Percentiles rank a stretch among this genome's conserved stretches.
Conservation (phyloP, 768 basidiomycete species). For the Sporobolomyces phaffii region DNA sequence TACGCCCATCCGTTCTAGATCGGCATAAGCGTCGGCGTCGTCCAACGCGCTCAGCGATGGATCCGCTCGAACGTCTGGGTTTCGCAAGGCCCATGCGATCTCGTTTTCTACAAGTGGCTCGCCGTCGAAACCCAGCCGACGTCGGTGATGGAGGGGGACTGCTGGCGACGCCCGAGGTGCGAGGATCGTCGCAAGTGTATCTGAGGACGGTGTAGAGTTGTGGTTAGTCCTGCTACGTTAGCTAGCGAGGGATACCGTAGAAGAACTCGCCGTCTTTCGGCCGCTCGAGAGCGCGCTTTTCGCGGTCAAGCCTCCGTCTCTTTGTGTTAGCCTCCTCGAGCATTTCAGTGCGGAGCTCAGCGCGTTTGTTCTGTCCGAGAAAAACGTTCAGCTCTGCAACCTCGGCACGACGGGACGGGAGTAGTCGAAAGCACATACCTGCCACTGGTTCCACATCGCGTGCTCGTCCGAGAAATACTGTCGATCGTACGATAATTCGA, state of each 20-base stretch:
- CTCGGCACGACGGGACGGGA: too few species aligned
- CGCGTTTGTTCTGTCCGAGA: conserved; percentile 58
- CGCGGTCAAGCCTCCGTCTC: conserved; percentile 73
- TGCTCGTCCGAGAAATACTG: conserved; percentile 65
- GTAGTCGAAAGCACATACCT: too few species aligned
- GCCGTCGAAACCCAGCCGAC: conserved; percentile 34
- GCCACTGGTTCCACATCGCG: conserved; percentile 86
- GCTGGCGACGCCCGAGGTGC: conserved; percentile 22
- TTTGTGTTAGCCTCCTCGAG: conserved; percentile 84
- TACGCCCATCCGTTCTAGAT: conserved; percentile 42
- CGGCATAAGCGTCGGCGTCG: conserved; percentile 30
- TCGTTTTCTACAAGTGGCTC: conserved; percentile 37
- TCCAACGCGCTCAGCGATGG: conserved; percentile 32
- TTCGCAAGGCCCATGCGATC: conserved; percentile 36
- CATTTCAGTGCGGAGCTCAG: conserved; percentile 77
- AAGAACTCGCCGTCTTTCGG: conserved; percentile 27
- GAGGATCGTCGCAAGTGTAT: conserved; percentile 35
- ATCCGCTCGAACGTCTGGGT: conserved; percentile 34
- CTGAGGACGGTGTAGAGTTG: not conserved
- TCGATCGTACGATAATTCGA: conserved; percentile 59
- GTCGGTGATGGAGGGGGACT: conserved; percentile 31
- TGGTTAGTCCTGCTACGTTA: not conserved
- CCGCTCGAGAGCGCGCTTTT: conserved; percentile 68
- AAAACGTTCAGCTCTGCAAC: not conserved
- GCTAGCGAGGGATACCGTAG: not conserved